Conservation (phyloP, 345 rosid species). For the Microthlaspi erraticum region DNA sequence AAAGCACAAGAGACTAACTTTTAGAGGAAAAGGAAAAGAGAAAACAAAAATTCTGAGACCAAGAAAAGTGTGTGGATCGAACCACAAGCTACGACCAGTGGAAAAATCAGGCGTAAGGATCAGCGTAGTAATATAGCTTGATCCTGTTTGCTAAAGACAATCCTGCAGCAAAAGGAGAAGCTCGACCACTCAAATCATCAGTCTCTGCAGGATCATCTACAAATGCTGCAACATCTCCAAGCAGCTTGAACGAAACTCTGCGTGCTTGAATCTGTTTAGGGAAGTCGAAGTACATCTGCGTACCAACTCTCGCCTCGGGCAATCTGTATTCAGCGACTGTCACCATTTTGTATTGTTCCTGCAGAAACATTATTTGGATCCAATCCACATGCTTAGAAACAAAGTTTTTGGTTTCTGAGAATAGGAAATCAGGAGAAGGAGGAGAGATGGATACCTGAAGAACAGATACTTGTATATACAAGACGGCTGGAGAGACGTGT, state of each 20-base stretch:
- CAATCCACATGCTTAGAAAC: background rate
- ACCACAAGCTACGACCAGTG: slow-evolving; percentile 17
- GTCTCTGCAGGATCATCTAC: slow-evolving; percentile 73
- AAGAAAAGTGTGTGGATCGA: slow-evolving; percentile 15
- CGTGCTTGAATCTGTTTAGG: slow-evolving; percentile 67
- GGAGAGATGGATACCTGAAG: slow-evolving; percentile 65
- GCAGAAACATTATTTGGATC: slow-evolving; percentile 26
- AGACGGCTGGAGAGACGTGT: slow-evolving; percentile 75
- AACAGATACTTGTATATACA: slow-evolving; percentile 80
- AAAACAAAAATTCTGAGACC: slow-evolving; percentile 27
- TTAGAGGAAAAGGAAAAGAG: background rate
- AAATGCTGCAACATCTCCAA: slow-evolving; percentile 82
- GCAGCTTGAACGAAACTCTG: slow-evolving; percentile 64
- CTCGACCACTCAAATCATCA: slow-evolving; percentile 58
- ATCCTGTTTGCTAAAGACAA: slow-evolving; percentile 72
- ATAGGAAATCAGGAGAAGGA: background rate
- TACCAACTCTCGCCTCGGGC: slow-evolving; percentile 79
- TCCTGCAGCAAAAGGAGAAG: slow-evolving; percentile 64
- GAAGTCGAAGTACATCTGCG: slow-evolving; percentile 84
- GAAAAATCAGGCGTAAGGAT: slow-evolving; percentile 61
- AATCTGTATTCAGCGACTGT: slow-evolving; percentile 77
- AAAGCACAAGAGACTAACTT: slow-evolving; percentile 9
- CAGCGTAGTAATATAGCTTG: slow-evolving; percentile 71
- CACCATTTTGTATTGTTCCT: slow-evolving; percentile 79
- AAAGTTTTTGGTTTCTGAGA: slow-evolving; percentile 14